Base-by-base conservation (phyloP, 2,329 filamentous ascomycete genomes). In the Tolypocladium pustulatum region DNA sequence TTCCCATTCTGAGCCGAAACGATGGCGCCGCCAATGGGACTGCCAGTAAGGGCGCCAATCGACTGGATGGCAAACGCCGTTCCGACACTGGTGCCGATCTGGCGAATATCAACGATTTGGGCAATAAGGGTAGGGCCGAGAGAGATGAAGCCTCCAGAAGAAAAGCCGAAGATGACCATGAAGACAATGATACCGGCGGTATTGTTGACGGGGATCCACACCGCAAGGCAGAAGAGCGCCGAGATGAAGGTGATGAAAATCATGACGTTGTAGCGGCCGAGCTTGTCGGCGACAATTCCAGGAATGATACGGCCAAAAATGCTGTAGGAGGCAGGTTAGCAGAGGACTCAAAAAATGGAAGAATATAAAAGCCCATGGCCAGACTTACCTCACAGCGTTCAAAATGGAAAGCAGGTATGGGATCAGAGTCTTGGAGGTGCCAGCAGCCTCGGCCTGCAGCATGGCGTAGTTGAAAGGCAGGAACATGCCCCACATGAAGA, bases 41-140 rank as follows among this genome's bases (percentile, higher is more conserved):
- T 83, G 0, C 87, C 85, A 0, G 83, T 84, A 56, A 92, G 72
- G 1, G 84, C 85, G 4, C 84, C 87, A 37, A 91, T 73, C 1
- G 83, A 79, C 58, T 85, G 76, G 54, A 85, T 69, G 20, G 82
- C 79, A 67, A 88, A 89, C 32, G 83, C 77, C 0, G 81, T 79
- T 0, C 89, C 89, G 2, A 80, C 84, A 7, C 88, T 78, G 1
- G 86, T 80, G 17, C 89, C 89, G 38, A 91, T 85, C 68, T 89
- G 79, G 25, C 82, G 76, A 41, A 90, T 80, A 53, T 89, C 85
- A 1, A 82, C 85, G 61, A 91, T 87, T 65, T 91, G 86, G 1
- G 86, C 86, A 27, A 91, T 75, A 17, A 88, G 74, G 0, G 86
- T 80, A 0, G 88, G 85, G 0, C 77, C 76, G 22, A 90, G 73